Percentiles rank a stretch among this genome's conserved stretches.
These are phyloP conservation scores for Jacaranda mimosifolia DNA, from an alignment of 257 asterid genomes.

Conservation along the genomic window DNA sequence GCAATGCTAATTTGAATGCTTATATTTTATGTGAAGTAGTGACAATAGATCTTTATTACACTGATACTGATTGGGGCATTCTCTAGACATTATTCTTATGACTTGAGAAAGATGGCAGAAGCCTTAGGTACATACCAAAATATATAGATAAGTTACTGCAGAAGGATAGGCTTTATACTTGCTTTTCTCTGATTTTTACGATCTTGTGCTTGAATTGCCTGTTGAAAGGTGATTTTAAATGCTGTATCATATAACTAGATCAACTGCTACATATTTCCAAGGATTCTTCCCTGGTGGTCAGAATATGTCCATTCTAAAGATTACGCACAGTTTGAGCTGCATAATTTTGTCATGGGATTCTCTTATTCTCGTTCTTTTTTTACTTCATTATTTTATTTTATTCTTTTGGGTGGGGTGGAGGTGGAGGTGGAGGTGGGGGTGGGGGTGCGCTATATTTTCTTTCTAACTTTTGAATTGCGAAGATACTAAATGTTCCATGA, in stretches of 20 bases:
- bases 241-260: not conserved
- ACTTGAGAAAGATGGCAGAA: not conserved
- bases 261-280: not conserved
- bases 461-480: not conserved
- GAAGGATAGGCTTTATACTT: not conserved
- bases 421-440: too few relatives aligned
- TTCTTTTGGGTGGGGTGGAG: not conserved
- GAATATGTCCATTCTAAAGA: constrained; percentile 9
- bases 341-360: not conserved
- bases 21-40: not conserved
- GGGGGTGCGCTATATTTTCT: not conserved
- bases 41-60: not conserved
- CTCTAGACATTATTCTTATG: not conserved
- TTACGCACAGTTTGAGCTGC: not conserved
- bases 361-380: not conserved
- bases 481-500: not conserved
- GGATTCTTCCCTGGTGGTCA: constrained; percentile 7
- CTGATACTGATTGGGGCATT: not conserved
- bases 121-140: not conserved
- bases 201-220: not conserved
- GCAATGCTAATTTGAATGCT: constrained; percentile 14
- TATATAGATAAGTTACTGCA: not conserved
- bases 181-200: not conserved
- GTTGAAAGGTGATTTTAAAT: not conserved
- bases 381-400: not conserved